Conservation (phyloP, 2,329 filamentous ascomycete genomes). For the Paracorniculantispora psalliotae region DNA sequence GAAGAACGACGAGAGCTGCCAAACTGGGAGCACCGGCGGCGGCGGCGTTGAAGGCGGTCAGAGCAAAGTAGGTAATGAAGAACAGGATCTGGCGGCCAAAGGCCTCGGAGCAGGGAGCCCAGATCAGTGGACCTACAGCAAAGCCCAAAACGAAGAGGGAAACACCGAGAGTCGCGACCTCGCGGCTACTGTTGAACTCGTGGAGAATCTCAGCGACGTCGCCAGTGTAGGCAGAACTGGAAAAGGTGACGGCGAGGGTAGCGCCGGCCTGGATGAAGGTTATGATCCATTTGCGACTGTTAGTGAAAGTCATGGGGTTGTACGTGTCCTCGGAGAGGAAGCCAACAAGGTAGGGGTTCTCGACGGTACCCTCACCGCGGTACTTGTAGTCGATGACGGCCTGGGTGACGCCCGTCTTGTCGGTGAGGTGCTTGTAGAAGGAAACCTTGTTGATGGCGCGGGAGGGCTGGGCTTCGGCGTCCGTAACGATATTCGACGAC, state of each 20-base stretch:
- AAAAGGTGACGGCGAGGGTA: neutral
- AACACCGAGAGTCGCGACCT: neutral
- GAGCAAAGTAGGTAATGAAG: conserved; percentile 48
- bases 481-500: too few relatives aligned
- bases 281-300: neutral
- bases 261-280: neutral
- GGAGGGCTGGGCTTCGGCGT: too few relatives aligned
- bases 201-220: neutral
- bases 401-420: too few relatives aligned
- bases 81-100: conserved; percentile 51
- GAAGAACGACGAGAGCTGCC: conserved; percentile 53
- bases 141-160: conserved; percentile 5
- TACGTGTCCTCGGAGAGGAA: neutral
- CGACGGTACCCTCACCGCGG: too few relatives aligned
- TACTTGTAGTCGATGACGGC: too few relatives aligned
- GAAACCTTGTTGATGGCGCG: too few relatives aligned
- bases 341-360: neutral
- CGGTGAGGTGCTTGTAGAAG: too few relatives aligned
- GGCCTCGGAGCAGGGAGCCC: conserved; percentile 17
- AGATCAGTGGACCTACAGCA: conserved; percentile 17
- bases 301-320: neutral
- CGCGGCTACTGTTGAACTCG: neutral
- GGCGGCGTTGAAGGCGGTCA: conserved; percentile 58
- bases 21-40: conserved; percentile 53
- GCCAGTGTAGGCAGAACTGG: neutral